Evolutionary conservation across 2,329 filamentous ascomycete genomes (phyloP), one percentile per base, ranked within the genome.

Genomic region (Ophiostoma perfectum): DNA sequence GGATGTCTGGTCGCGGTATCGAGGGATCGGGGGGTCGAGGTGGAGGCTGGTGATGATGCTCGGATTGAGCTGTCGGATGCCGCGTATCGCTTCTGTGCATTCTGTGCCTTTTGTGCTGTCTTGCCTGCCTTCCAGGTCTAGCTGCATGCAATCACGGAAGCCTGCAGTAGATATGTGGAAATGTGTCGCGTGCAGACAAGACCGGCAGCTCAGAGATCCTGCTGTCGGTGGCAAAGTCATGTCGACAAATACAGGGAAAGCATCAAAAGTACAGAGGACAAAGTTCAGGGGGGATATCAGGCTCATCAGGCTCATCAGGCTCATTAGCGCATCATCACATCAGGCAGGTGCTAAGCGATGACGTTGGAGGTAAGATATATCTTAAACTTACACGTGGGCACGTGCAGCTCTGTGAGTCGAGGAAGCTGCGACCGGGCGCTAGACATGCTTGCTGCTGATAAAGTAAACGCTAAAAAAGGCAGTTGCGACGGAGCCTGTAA

Each of bases 401-500:
- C 45, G n/a, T 60, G 27, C 12, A 9, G 41, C 60, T 12, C 27
- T 69, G 67, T 69, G 65, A 69, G 65, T 66, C 27, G 67, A 58
- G 49, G 49, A 47, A 55, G 49, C 18, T 55, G 49, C 49, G 49
- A 55, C 49, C 49, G 18, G n/a, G 27, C 27, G 27, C 27, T 27
- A 27, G 27, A 27, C 27, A 27, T 27, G 27, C 27, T 27, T 27
- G 27, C 27, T 27, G 27, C 27, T 27, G 27, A 27, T 27, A 27
- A 27, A 27, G 27, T 27, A 49, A 12, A 44, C 12, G 42, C 55
- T 18, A 9, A 36, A 38, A 38, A 38, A 5, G 55, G 55, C 27
- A 60, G 55, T 60, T 60, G 55, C 55, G 45, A n/a, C 45, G 45
- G 4, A 27, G 27, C 27, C 27, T 27, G 27, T 27, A 27, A 27